Conservation (phyloP, 2,329 filamentous ascomycete species). For the Cyanodermella asteris region DNA sequence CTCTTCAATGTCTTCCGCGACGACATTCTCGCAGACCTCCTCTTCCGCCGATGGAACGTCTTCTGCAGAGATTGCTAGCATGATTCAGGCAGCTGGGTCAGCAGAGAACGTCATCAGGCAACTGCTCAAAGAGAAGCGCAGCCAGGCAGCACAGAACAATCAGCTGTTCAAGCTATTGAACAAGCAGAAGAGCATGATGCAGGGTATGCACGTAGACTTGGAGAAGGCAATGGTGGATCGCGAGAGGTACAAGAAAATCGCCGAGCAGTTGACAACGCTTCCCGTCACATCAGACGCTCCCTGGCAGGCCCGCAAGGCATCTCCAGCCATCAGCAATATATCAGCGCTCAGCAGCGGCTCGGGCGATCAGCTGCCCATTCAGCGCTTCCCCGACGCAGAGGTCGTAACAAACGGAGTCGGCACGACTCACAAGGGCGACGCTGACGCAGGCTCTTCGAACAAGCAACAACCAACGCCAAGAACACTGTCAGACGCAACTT, state of each 20-base stretch:
- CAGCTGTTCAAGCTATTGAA: slow-evolving; percentile 92
- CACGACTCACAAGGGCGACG: too few relatives aligned
- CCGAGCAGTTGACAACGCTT: slow-evolving; percentile 40
- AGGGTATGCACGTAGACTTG: slow-evolving; percentile 84
- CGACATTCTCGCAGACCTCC: slow-evolving; percentile 34
- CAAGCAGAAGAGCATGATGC: slow-evolving; percentile 83
- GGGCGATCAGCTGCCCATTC: too few relatives aligned
- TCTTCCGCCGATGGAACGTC: slow-evolving; percentile 33
- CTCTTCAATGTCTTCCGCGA: slow-evolving; percentile 45
- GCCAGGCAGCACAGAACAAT: slow-evolving; percentile 67
- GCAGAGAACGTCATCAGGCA: slow-evolving; percentile 76
- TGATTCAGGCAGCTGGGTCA: slow-evolving; percentile 70
- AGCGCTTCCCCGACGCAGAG: too few relatives aligned
- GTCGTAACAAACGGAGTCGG: too few relatives aligned
- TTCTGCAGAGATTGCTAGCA: slow-evolving; percentile 52
- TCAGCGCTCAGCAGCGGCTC: too few relatives aligned
- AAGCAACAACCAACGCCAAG: too few relatives aligned
- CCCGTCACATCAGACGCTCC: too few relatives aligned
- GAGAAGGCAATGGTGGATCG: slow-evolving; percentile 84
- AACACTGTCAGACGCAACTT: too few relatives aligned
- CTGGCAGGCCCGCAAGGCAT: too few relatives aligned
- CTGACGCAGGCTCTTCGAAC: too few relatives aligned
- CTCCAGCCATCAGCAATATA: too few relatives aligned
- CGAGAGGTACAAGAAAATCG: slow-evolving; percentile 79
- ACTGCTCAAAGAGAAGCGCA: slow-evolving; percentile 75